Evolutionary conservation across 2,329 filamentous ascomycete genomes (phyloP).

Genomic region (Endothia cerciana): DNA sequence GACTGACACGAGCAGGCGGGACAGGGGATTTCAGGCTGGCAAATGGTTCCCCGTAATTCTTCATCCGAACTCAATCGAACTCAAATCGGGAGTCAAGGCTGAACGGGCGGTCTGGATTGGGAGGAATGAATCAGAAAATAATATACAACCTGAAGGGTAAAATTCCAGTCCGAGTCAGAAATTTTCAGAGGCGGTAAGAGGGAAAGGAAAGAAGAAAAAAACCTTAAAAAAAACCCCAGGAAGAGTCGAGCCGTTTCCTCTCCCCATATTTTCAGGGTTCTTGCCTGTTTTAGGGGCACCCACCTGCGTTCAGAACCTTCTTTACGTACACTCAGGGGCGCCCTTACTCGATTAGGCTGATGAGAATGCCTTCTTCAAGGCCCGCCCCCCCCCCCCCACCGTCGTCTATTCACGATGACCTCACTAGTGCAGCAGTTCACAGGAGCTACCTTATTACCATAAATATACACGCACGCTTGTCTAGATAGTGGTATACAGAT

Average conservation of each 20-base stretch:
- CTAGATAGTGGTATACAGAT: background rate
- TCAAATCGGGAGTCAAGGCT: conserved; percentile 10
- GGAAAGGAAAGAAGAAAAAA: background rate
- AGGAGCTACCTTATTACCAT: no score
- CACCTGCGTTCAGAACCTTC: background rate
- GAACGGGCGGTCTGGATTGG: background rate
- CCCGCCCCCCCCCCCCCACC: background rate
- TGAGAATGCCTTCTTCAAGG: conserved; percentile 1
- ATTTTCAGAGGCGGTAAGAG: background rate
- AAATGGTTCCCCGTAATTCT: conserved; percentile 15
- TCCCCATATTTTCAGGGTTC: conserved; percentile 2
- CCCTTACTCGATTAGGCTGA: background rate
- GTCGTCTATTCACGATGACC: conserved; percentile 2
- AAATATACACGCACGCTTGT: background rate
- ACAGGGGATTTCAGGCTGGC: background rate
- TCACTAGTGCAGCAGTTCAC: conserved; percentile 12
- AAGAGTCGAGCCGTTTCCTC: background rate
- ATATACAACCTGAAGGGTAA: conserved; percentile 3
- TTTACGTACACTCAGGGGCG: background rate
- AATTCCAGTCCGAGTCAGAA: conserved; percentile 25
- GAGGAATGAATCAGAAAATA: conserved; percentile 25
- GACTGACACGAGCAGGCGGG: conserved; percentile 18
- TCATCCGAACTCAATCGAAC: no score
- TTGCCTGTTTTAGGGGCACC: conserved; percentile 8
- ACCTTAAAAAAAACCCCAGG: background rate